Evolutionary conservation across 257 asterid species (phyloP).

Genomic region (Capsicum baccatum): DNA sequence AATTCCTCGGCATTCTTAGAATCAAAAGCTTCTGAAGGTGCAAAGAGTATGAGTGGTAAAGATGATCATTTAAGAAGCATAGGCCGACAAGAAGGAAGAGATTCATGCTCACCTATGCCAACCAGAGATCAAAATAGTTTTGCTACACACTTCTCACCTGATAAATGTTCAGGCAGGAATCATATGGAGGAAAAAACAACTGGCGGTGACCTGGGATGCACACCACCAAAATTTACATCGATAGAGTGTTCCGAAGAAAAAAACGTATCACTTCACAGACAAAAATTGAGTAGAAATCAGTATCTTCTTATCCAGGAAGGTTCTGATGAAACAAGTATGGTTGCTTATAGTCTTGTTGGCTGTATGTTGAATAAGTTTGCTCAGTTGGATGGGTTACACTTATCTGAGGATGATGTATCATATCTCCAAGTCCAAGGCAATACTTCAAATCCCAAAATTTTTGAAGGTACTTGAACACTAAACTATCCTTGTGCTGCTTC

Average conservation of each 20-base stretch:
- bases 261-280: slow-evolving; percentile 29
- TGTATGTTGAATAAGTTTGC: slow-evolving; percentile 60
- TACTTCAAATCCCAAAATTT: slow-evolving; percentile 42
- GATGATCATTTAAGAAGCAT: slow-evolving; percentile 28
- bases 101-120: slow-evolving; percentile 26
- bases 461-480: slow-evolving; percentile 48
- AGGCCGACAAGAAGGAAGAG: slow-evolving; percentile 31
- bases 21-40: slow-evolving; percentile 39
- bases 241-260: slow-evolving; percentile 38
- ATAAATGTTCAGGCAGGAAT: slow-evolving; percentile 32
- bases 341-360: slow-evolving; percentile 63
- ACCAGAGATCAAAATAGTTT: slow-evolving; percentile 33
- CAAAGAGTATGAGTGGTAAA: slow-evolving; percentile 25
- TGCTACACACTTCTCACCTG: slow-evolving; percentile 34
- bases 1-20: slow-evolving; percentile 36
- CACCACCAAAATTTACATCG: slow-evolving; percentile 29
- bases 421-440: slow-evolving; percentile 57
- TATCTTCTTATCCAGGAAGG: slow-evolving; percentile 85
- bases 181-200: slow-evolving; percentile 38
- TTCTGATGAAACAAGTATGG: slow-evolving; percentile 74
- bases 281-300: slow-evolving; percentile 43
- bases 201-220: slow-evolving; percentile 24
- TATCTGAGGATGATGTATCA: slow-evolving; percentile 46
- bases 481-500: slow-evolving; percentile 15
- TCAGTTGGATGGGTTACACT: slow-evolving; percentile 43